These are phyloP conservation scores for Scolecobasidium constrictum DNA, from an alignment of 2,329 filamentous ascomycete genomes.

Conservation along the genomic window DNA sequence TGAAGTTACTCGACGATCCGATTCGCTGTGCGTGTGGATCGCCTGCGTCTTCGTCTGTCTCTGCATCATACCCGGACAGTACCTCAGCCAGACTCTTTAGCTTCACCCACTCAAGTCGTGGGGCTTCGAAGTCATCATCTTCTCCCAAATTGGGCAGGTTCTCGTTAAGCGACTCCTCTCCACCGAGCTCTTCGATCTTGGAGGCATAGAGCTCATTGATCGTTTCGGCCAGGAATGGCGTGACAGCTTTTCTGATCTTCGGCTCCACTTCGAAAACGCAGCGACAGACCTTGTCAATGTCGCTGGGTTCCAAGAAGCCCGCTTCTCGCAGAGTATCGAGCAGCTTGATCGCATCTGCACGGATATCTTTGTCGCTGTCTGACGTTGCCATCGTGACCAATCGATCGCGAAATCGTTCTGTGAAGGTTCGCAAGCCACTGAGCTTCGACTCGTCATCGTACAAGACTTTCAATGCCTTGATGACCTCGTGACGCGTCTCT, in stretches of 20 bases:
- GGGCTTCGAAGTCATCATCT: constrained; percentile 62
- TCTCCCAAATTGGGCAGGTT: constrained; percentile 47
- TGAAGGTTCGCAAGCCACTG: constrained; percentile 71
- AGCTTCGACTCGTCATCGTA: constrained; percentile 75
- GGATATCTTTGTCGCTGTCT: constrained; percentile 71
- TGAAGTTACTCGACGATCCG: constrained; percentile 30
- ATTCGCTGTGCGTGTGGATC: constrained; percentile 13
- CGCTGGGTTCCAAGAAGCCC: constrained; percentile 79
- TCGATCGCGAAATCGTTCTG: constrained; percentile 77
- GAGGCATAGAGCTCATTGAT: constrained; percentile 71
- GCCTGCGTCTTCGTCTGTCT: constrained; percentile 29
- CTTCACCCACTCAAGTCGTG: constrained; percentile 76
- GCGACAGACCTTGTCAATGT: constrained; percentile 79
- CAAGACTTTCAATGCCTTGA: constrained; percentile 70
- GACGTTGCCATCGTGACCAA: constrained; percentile 86
- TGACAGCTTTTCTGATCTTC: constrained; percentile 77
- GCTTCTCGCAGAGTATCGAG: constrained; percentile 73
- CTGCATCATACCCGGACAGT: constrained; percentile 70
- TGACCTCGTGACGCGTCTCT: constrained; percentile 68
- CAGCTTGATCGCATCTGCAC: constrained; percentile 69
- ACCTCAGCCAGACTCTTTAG: constrained; percentile 84
- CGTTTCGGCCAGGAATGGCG: constrained; percentile 81
- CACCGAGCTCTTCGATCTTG: constrained; percentile 75
- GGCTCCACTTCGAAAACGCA: constrained; percentile 82
- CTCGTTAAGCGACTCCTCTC: constrained; percentile 66